Evolutionary conservation across 2,329 filamentous ascomycete species (phyloP), one percentile per base, ranked within the genome.

Genomic region (Colletotrichum sp.): DNA sequence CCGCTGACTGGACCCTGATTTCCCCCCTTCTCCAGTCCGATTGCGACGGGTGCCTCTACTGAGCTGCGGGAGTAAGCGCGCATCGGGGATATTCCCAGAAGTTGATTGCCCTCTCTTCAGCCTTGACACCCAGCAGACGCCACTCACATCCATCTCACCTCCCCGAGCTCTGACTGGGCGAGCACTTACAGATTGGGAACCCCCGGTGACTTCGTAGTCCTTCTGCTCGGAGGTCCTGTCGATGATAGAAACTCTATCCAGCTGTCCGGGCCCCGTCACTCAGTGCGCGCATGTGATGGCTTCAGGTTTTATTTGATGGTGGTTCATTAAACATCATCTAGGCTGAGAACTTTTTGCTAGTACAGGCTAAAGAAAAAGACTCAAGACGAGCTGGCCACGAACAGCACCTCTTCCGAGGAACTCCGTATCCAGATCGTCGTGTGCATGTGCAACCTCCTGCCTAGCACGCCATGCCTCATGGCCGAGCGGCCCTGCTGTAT

Each of bases 251-350:
- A 34, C 16, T 68, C 10, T 12, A 32, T 26, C 6, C 24, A 32
- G 30, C 39, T 36, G 12, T 5, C 24, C 15, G n/a, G 34, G 21
- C 26, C 10, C 57, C 21, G 28, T 18, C 12, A 15, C 63, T 5
- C 7, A 13, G 18, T 59, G 5, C 30, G 52, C 30, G 18, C 55
- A 28, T 24, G n/a, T n/a, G 24, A 49, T 26, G 16, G 32, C 21
- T 13, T 30, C 21, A 24, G 16, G 6, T 15, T 30, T 49, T 16
- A 44, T 24, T 34, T 26, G 57, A 15, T 34, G 44, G 36, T 65
- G 64, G 44, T 73, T 76, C 70, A 76, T 73, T 76, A 52, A 49
- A n/a, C 73, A 64, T 72, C 65, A 65, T 76, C 74, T 76, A 76
- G 34, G 55, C 57, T 63, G 59, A 76, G 52, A 65, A 69, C 73